These are phyloP conservation scores for Chenopodium formosanum DNA, from an alignment of 148 eudicot genomes.

Conservation along the genomic window DNA sequence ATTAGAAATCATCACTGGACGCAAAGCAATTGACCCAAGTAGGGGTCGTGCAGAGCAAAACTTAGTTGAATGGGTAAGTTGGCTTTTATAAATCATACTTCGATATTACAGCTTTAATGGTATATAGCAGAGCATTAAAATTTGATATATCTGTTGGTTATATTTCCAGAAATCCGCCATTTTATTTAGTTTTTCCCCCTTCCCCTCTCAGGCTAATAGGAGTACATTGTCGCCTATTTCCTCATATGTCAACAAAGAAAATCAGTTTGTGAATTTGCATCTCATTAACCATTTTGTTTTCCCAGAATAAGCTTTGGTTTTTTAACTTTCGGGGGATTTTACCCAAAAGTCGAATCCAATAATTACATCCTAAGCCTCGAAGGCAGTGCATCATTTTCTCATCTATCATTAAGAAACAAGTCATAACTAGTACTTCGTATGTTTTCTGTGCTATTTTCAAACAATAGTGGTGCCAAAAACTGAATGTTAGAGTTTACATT, in stretches of 20 bases:
- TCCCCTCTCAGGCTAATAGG: neutral
- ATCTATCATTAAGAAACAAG: neutral
- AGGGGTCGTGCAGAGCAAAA: conserved; percentile 48
- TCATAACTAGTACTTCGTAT: too few relatives aligned
- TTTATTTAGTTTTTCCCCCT: too few relatives aligned
- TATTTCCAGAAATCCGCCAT: too few relatives aligned
- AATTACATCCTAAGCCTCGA: neutral
- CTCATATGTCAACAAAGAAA: neutral
- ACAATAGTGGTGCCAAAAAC: neutral
- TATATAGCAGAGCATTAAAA: too few relatives aligned
- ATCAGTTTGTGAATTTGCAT: neutral
- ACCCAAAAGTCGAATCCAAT: neutral
- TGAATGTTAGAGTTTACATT: neutral
- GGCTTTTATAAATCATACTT: neutral
- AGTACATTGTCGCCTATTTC: neutral
- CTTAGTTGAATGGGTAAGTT: conserved; percentile 60
- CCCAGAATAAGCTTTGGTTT: neutral
- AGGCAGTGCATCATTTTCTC: neutral
- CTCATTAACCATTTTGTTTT: neutral
- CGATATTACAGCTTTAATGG: neutral
- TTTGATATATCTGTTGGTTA: too few relatives aligned
- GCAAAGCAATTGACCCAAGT: conserved; percentile 54
- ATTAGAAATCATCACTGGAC: conserved; percentile 66
- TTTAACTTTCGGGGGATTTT: neutral
- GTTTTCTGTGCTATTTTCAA: neutral